These are phyloP conservation scores for Picea abies DNA, from an alignment of 83 land plant species.

Conservation along the genomic window DNA sequence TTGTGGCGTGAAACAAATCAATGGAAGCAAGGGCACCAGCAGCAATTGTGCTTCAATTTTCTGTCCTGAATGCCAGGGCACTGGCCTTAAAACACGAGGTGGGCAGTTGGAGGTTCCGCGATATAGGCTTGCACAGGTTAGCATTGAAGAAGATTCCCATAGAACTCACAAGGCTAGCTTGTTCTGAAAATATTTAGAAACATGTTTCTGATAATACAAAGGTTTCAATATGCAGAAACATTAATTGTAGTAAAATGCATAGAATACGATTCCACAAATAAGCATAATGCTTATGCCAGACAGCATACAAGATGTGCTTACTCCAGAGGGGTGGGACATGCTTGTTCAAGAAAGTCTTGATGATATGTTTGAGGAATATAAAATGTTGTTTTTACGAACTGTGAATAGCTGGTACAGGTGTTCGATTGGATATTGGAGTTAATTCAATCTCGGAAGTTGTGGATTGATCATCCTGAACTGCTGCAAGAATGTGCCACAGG, in stretches of 20 bases:
- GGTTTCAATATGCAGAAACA: neutral
- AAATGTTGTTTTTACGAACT: neutral
- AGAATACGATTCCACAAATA: neutral
- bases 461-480: conserved; percentile 19
- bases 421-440: conserved; percentile 19
- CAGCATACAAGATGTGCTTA: neutral
- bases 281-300: neutral
- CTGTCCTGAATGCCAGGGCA: conserved; percentile 97
- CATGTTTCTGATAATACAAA: no score
- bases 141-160: conserved; percentile 6
- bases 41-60: conserved; percentile 42
- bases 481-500: conserved; percentile 20
- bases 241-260: neutral
- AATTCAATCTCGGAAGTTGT: conserved; percentile 17
- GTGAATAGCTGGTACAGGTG: conserved; percentile 1
- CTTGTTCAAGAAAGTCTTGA: neutral
- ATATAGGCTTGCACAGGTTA: conserved; percentile 72
- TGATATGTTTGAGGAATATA: neutral
- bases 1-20: conserved; percentile 15
- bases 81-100: conserved; percentile 56
- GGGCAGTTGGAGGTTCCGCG: conserved; percentile 74
- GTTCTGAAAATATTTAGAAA: no score
- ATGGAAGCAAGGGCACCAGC: conserved; percentile 27
- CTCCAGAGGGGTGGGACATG: neutral
- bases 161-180: neutral